Evolutionary conservation across 768 basidiomycete genomes (phyloP), one percentile per base, ranked within the genome.

Genomic region (Boletus reticuloceps): DNA sequence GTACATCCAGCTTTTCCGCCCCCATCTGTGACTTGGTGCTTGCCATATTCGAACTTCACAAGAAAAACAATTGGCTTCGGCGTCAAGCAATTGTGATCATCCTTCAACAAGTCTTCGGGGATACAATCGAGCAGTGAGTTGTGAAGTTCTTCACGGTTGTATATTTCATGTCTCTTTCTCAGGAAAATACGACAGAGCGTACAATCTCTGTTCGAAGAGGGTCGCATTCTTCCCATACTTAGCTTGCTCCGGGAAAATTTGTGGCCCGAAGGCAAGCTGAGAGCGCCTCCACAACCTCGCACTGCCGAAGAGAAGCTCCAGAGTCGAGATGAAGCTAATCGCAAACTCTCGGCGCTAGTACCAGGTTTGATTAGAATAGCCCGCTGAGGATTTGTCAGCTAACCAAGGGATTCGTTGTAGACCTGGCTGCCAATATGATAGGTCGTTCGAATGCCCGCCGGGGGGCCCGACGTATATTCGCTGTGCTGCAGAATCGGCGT

Each of bases 61-160:
- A 92, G 78, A 88, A 91, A 71, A 94, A 95, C 64, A 97, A 96
- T 62, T 99, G 97, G 97, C 76, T 98, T 27, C 80, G 96, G 50
- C 78, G 92, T 19, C 97, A 98, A 68, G 95, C 97, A 3, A 93
- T 97, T 62, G 90, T 98, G 14, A 92, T 98, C 49, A 94, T 98
- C 55, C 74, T 98, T 48, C 97, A 98, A 68, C 96, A 98, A 67
- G 86, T 98, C 5, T 79, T 99, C 4, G 96, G 95, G 12, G 91
- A 91, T 14, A 98, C 97, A 0, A 94, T 98, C 62, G 97, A 99
- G 72, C 79, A 94, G 96, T 96, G 50, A 63, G 82, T 69, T 0
- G 31, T 31, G 32, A 29, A 43, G 27, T 19, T 62, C 29, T 47
- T 5, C 52, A 6, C 10, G 19, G 17, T 27, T 36, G 6, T 16